Base-by-base conservation (phyloP, 2,329 filamentous ascomycete genomes). In the Anisogramma anomala region DNA sequence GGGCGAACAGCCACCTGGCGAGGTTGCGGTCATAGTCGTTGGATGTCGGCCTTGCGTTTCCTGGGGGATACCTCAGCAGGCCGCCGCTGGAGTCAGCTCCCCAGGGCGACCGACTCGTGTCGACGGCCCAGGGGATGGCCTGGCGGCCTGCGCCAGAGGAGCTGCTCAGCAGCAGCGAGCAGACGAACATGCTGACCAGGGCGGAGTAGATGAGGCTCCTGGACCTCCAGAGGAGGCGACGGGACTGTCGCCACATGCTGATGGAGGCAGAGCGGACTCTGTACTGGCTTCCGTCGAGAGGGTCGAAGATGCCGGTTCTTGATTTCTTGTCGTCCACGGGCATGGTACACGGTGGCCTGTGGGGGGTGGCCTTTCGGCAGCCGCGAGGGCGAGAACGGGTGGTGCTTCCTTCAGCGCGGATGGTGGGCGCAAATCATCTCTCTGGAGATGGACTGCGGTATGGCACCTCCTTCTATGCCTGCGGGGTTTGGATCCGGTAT, bases 81-180 rank as follows among this genome's bases (percentile, higher is more conserved):
- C 34, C 35, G 6, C 44, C 44, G 20, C 37, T 44, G 4, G 36
- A 35, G 13, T 44, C 43, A 14, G n/a, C 23, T n/a, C 41, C 41
- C 33, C 38, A 38, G n/a, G 41, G 34, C 7, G 34, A 41, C n/a
- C 41, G 41, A 33, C 41, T 46, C 36, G 38, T 37, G 22, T 47
- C 45, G 7, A 39, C 34, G 13, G 38, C 45, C 41, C 57, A 58
- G 2, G 59, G 60, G 8, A 64, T 61, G 17, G 62, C 57, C 36
- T 54, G 60, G 28, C 62, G 52, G 17, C 49, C 53, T 8, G 56
- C 51, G 8, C 56, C 51, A 11, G 52, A 46, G 11, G 61, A 56
- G 15, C 55, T 56, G 45, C 59, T 62, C 42, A 67, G 59, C 15
- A 68, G 47, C 32, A 69, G 48, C 50, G 62, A 66, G 49, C 68